Conservation (phyloP, 129 eudicot genomes). For the Cynara cardunculus region DNA sequence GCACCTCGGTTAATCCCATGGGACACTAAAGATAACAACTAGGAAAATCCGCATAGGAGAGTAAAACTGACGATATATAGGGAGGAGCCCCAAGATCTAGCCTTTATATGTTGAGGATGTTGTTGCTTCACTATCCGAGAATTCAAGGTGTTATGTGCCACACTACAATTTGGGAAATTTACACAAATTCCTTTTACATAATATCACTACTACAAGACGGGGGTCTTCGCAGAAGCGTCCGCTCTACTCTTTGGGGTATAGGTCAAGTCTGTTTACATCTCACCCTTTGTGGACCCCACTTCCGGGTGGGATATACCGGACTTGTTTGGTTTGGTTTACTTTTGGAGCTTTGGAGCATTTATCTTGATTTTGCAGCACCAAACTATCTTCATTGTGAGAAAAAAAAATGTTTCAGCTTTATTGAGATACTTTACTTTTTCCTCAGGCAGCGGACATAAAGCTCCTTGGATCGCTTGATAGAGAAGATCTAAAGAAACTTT, state of each 20-base stretch:
- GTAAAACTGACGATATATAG: neutral
- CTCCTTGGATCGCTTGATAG: slow-evolving; percentile 76
- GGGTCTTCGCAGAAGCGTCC: too few relatives aligned
- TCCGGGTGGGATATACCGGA: too few relatives aligned
- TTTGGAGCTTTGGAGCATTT: neutral
- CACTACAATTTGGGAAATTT: too few relatives aligned
- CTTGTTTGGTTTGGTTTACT: too few relatives aligned
- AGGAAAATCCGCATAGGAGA: neutral
- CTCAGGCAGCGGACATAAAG: slow-evolving; percentile 87
- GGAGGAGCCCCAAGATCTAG: neutral
- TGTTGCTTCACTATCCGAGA: too few relatives aligned
- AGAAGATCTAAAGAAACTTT: slow-evolving; percentile 83
- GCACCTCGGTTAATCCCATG: neutral
- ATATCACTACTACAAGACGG: too few relatives aligned
- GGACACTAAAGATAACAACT: neutral
- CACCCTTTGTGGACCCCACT: too few relatives aligned
- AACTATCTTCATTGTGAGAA: neutral
- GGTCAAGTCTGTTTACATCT: too few relatives aligned
- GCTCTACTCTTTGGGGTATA: too few relatives aligned
- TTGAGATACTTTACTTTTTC: slow-evolving; percentile 2
- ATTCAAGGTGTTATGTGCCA: too few relatives aligned
- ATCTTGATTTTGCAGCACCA: neutral
- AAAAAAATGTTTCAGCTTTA: neutral
- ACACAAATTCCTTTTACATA: too few relatives aligned
- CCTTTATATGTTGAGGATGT: neutral